phyloP scores from a whole-genome alignment of 495 filamentous ascomycete genomes.

The Hypoxylon perforatum region DNA sequence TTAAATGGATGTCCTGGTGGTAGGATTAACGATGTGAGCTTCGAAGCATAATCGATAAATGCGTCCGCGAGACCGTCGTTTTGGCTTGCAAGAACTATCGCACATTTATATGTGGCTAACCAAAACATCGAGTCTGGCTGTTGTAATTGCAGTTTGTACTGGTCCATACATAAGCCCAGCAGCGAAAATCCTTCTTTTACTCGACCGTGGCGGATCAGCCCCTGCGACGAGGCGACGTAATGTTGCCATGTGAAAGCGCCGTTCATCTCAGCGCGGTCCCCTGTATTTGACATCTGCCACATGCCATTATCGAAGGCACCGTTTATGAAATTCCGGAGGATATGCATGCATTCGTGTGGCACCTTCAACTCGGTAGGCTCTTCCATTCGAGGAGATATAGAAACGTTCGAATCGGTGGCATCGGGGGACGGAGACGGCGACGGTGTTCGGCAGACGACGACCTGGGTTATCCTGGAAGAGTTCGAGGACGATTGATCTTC shows the following conservation, averaged over 20 bases:
- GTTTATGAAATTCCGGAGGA: constrained; percentile 47
- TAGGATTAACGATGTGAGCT: constrained; percentile 32
- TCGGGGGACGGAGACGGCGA: constrained; percentile 41
- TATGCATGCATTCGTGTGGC: constrained; percentile 48
- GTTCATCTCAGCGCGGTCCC: constrained; percentile 34
- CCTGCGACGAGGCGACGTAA: constrained; percentile 43
- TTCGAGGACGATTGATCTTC: not conserved
- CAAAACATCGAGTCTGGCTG: constrained; percentile 34
- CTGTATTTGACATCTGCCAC: constrained; percentile 41
- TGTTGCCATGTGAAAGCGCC: constrained; percentile 46
- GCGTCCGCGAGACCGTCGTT: constrained; percentile 22
- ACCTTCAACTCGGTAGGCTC: constrained; percentile 41
- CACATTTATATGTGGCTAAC: constrained; percentile 35
- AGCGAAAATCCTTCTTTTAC: constrained; percentile 36
- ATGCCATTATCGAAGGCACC: constrained; percentile 43
- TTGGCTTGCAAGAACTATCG: constrained; percentile 36
- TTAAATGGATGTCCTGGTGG: constrained; percentile 42
- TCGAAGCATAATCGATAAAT: constrained; percentile 39
- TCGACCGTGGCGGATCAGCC: constrained; percentile 37
- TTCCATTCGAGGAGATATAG: constrained; percentile 44
- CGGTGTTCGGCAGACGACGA: constrained; percentile 49
- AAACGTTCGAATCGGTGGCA: constrained; percentile 26
- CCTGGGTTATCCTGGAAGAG: constrained; percentile 30
- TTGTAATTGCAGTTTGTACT: constrained; percentile 29
- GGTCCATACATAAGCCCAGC: constrained; percentile 31